Evolutionary conservation across 768 basidiomycete species (phyloP).

Genomic region (Russula vinacea): DNA sequence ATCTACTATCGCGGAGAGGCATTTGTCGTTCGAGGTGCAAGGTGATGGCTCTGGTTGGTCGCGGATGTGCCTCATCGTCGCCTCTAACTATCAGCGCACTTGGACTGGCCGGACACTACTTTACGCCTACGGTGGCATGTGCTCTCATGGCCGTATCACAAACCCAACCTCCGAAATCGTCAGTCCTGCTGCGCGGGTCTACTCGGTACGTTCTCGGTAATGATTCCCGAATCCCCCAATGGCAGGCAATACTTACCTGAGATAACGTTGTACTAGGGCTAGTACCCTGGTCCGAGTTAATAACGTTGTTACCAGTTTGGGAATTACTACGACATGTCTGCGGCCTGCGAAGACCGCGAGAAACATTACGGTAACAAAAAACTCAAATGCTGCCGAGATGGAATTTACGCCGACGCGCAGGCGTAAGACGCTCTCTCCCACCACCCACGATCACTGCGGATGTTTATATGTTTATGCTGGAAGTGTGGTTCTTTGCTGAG

Average conservation of each 20-base stretch:
- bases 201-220: neutral
- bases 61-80: neutral
- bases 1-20: neutral
- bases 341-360: conserved; percentile 3
- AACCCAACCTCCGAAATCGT: neutral
- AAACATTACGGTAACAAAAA: neutral
- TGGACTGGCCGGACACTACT: neutral
- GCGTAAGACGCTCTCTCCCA: neutral
- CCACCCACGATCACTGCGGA: conserved; percentile 5
- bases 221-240: neutral
- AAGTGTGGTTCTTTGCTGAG: neutral
- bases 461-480: neutral
- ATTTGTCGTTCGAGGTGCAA: neutral
- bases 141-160: neutral
- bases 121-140: neutral
- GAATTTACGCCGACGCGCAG: conserved; percentile 9
- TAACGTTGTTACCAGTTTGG: neutral
- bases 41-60: neutral
- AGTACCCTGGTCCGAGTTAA: neutral
- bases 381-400: conserved; percentile 16
- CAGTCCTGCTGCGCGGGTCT: neutral
- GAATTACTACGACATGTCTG: conserved; percentile 7
- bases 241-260: neutral
- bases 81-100: neutral
- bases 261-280: neutral